These are phyloP conservation scores for Microdochium bolleyi DNA, from an alignment of 2,329 filamentous ascomycete genomes.

Conservation along the genomic window DNA sequence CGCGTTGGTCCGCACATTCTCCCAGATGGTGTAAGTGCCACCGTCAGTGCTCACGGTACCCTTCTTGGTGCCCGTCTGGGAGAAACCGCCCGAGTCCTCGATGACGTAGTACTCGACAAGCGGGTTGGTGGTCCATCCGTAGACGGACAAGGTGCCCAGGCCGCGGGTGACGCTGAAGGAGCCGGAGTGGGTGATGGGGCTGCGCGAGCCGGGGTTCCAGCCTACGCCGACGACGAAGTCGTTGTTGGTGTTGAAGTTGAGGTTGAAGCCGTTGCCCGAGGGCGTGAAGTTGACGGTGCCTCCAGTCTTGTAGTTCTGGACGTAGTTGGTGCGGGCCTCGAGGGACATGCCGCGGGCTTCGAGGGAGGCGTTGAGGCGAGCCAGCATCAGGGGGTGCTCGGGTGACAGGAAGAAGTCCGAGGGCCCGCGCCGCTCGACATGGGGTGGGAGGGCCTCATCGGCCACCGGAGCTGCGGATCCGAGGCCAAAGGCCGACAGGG, in stretches of 20 bases:
- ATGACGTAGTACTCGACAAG: conserved; percentile 31
- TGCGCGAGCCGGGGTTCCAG: conserved; percentile 26
- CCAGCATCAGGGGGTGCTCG: background rate
- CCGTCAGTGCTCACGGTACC: conserved; percentile 22
- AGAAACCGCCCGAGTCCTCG: conserved; percentile 24
- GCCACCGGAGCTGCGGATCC: background rate
- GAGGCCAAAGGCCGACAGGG: background rate
- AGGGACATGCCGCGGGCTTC: background rate
- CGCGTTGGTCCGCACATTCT: conserved; percentile 27
- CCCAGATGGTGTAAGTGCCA: conserved; percentile 25
- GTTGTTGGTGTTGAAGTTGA: background rate
- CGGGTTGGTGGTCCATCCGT: conserved; percentile 27
- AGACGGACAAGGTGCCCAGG: conserved; percentile 38
- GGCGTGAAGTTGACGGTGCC: background rate
- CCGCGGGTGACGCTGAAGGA: conserved; percentile 33
- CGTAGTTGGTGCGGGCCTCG: background rate
- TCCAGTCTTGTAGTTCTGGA: conserved; percentile 1
- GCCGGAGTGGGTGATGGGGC: conserved; percentile 35
- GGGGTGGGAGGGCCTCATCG: background rate
- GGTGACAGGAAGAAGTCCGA: background rate
- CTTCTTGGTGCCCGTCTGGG: conserved; percentile 17
- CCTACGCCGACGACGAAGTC: conserved; percentile 42
- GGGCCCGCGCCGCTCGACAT: background rate
- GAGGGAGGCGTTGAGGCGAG: background rate
- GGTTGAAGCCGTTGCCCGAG: background rate